Base-by-base conservation (phyloP, 148 eudicot genomes). In the Rhododendron kiyosumense region DNA sequence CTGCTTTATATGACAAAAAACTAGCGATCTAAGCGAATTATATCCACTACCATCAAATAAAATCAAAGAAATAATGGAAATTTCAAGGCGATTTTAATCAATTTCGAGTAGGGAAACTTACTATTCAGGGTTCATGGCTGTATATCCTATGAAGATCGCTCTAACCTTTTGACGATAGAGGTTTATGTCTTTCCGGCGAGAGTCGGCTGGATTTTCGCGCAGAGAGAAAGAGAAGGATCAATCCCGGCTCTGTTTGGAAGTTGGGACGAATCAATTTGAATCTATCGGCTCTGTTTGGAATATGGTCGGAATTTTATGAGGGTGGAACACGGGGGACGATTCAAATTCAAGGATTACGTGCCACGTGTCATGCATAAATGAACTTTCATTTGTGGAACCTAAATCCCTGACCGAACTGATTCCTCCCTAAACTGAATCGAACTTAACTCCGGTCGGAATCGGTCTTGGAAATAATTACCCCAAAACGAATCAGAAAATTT, bases 101-200 rank as follows among this genome's bases (percentile, higher is more conserved):
- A 74, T 20, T 17, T 32, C 17, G 24, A 24, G 2, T 20, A 5
- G 6, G 69, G 18, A 5, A 49, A 86, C 90, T 88, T 79, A 90
- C 92, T 88, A 90, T 84, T 90, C 90, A 45, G 87, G 86, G 83
- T 88, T 86, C 92, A 90, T 90, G 89, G 48, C 85, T 85, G 80
- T 28, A 20, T 26, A 2, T 52, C 30, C 61, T 30, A 59, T 45
- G 32, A 26, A 79, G 77, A 78, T 36, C 49, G 73, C 24, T 36
- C 9, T 9, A 36, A 34, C 30, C 28, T 28, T 36, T 3, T 6
- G 17, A 20, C 7, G 74, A 11, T 41, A 28, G 82, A 36, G 12
- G 24, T n/a, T 57, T 22, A 24, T 41, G 6, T 36, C 34, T 34
- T 57, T 5, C 69, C 73, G 71, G 73, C 43, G 24, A 51, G 36